Evolutionary conservation across 345 rosid species (phyloP).

Genomic region (Salix brachista): DNA sequence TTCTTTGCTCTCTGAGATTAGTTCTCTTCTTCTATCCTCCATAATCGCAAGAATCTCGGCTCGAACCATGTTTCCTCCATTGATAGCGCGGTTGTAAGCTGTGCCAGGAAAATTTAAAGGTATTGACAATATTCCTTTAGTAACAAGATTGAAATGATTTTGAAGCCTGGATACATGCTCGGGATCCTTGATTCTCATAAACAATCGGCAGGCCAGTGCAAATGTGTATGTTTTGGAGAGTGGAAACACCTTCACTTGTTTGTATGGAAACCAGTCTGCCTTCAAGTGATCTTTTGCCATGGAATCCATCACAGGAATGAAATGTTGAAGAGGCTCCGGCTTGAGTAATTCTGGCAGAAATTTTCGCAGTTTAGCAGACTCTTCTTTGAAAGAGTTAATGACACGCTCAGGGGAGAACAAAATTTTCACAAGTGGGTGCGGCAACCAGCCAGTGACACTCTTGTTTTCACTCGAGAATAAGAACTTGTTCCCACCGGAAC

Average conservation of each 20-base stretch:
- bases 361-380: not conserved
- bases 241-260: slow-evolving; percentile 4
- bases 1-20: not conserved
- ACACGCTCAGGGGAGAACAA: not conserved
- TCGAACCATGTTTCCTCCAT: not conserved
- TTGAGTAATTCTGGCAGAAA: not conserved
- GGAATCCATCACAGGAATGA: slow-evolving; percentile 19
- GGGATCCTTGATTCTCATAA: slow-evolving; percentile 5
- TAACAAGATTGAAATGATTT: not conserved
- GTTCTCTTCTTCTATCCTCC: not conserved
- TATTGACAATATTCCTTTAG: not conserved
- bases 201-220: slow-evolving; percentile 9
- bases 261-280: not conserved
- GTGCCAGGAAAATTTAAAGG: slow-evolving; percentile 20
- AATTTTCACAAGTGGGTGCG: not conserved
- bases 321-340: slow-evolving; percentile 6
- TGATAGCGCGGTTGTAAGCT: not conserved
- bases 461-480: slow-evolving; percentile 8
- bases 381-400: not conserved
- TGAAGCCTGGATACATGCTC: not conserved
- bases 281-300: slow-evolving; percentile 3
- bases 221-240: slow-evolving; percentile 9
- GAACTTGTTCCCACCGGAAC: slow-evolving; percentile 12
- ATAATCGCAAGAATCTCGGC: not conserved
- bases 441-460: slow-evolving; percentile 12